phyloP scores from a whole-genome alignment of 495 filamentous ascomycete genomes.

The Choiromyces venosus region DNA sequence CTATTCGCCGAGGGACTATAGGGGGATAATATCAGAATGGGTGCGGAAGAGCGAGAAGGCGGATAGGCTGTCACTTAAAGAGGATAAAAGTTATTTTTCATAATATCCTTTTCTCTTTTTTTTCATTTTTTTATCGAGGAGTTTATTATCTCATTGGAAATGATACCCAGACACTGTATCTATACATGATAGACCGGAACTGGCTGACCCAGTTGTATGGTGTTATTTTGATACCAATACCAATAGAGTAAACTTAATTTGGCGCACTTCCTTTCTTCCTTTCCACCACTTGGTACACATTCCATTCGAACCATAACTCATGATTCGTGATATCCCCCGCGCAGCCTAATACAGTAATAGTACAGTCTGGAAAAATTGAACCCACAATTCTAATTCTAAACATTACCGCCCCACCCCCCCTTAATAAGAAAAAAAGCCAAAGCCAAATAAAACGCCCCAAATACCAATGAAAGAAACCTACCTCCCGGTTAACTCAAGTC shows the following conservation, averaged over 20 bases:
- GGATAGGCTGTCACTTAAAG: background rate
- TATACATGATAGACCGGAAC: background rate
- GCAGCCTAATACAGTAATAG: too few species aligned
- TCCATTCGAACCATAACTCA: background rate
- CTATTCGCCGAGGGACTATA: conserved; percentile 45
- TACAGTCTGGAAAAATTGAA: too few species aligned
- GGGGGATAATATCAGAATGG: conserved; percentile 43
- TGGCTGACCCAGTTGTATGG: background rate
- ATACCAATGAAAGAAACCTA: too few species aligned
- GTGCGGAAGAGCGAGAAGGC: conserved; percentile 4
- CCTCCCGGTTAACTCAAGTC: too few species aligned
- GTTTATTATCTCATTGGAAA: background rate
- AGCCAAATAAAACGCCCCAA: too few species aligned
- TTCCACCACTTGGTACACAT: too few species aligned
- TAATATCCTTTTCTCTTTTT: too few species aligned
- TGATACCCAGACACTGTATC: background rate
- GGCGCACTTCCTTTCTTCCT: too few species aligned
- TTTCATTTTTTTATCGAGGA: too few species aligned
- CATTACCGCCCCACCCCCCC: background rate
- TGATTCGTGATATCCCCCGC: background rate
- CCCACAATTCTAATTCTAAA: background rate
- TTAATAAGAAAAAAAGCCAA: too few species aligned
- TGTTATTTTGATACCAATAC: background rate
- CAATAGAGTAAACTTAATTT: too few species aligned
- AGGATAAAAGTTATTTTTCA: background rate